Evolutionary conservation across 441 rosid species (phyloP).

Genomic region (Eugenia klotzschiana): DNA sequence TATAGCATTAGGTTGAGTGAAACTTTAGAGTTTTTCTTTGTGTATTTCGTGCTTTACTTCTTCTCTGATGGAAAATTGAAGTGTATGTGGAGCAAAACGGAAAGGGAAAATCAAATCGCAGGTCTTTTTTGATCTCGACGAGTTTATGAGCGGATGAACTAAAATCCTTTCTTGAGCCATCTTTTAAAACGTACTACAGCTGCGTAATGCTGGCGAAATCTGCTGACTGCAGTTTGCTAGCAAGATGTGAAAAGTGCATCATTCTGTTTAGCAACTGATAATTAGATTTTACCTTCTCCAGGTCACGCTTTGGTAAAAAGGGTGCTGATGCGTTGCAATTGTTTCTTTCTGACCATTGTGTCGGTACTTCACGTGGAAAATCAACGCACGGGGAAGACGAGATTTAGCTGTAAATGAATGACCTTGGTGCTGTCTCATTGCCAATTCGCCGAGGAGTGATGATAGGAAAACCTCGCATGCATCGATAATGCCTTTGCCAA

Average conservation of each 20-base stretch:
- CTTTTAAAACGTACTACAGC: background rate
- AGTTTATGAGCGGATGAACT: background rate
- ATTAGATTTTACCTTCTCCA: background rate
- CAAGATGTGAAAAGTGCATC: background rate
- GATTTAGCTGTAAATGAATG: background rate
- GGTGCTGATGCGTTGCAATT: background rate
- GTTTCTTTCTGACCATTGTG: background rate
- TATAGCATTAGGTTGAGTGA: background rate
- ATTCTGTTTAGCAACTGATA: background rate
- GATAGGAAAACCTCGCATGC: background rate
- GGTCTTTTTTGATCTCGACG: background rate
- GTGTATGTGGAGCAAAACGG: background rate
- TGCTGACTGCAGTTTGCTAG: background rate
- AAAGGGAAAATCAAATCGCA: background rate
- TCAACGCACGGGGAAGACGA: background rate
- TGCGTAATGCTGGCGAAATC: background rate
- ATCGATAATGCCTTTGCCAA: background rate
- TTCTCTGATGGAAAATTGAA: background rate
- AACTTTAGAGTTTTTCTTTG: background rate
- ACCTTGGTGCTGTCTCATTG: background rate
- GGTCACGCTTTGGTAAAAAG: background rate
- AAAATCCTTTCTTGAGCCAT: background rate
- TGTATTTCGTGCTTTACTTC: background rate
- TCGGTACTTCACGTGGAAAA: background rate
- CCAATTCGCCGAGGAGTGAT: background rate